Conservation (phyloP, 495 filamentous ascomycete genomes). For the Trichoderma asperelloides region DNA sequence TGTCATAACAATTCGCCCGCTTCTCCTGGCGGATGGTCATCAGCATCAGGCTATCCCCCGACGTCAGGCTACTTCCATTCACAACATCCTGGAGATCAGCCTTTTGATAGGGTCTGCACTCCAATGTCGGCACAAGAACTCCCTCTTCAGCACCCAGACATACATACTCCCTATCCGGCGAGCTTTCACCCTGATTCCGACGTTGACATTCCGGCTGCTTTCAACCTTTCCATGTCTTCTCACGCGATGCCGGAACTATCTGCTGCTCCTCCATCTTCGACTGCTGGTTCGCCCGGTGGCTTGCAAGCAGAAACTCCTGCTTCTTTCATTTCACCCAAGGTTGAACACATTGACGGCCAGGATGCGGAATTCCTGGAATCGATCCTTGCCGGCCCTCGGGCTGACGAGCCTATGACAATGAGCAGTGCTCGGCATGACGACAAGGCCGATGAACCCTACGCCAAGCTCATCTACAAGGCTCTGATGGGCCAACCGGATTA, state of each 20-base stretch:
- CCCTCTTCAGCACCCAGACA: not conserved
- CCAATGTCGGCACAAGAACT: not conserved
- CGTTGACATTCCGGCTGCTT: not conserved
- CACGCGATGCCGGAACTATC: not conserved
- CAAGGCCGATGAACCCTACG: slow-evolving; percentile 60
- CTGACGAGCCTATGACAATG: not conserved
- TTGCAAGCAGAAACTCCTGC: not conserved
- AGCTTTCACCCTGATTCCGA: not conserved
- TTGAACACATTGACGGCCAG: not conserved
- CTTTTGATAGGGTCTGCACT: not conserved
- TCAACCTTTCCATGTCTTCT: not conserved
- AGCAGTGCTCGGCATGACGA: not conserved
- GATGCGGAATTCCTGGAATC: not conserved
- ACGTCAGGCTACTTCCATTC: not conserved
- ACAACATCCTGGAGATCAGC: not conserved
- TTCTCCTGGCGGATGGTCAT: not conserved
- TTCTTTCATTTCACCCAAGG: not conserved
- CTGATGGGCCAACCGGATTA: slow-evolving; percentile 55
- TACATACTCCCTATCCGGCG: not conserved
- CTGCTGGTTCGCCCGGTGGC: not conserved
- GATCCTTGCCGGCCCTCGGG: not conserved
- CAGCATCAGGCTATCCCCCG: not conserved
- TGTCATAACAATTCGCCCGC: not conserved
- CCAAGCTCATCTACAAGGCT: slow-evolving; percentile 68
- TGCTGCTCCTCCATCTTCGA: not conserved